Evolutionary conservation across 345 rosid genomes (phyloP), one percentile per base, ranked within the genome.

Genomic region (Sisymbrium irio): DNA sequence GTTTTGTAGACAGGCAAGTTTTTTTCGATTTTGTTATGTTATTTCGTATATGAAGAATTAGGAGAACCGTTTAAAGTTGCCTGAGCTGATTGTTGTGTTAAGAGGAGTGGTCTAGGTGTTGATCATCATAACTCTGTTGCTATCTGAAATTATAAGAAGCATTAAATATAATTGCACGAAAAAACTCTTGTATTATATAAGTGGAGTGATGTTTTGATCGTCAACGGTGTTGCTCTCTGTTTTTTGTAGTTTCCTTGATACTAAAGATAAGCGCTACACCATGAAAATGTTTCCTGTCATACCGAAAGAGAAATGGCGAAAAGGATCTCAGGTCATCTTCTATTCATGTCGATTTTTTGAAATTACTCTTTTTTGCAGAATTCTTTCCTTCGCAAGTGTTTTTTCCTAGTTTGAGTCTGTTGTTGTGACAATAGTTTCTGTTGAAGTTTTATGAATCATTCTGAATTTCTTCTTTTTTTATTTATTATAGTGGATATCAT

Each of bases 1-100:
- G 99, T 80, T 95, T 92, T 44, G 89, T 95, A 65, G 97, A 95
- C 88, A 95, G 99, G 97, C 88, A 86, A 81, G 1, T 0, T 76
- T 83, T 80, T 78, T 22, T 22, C 3, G 87, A 72, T 79, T 82
- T 50, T 78, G 44, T 67, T 41, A 41, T 83, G 72, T n/a, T 40
- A 35, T 25, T 41, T 13, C 19, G 15, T n/a, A n/a, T n/a, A n/a
- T n/a, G n/a, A n/a, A n/a, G 14, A 2, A 5, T 4, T 35, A 20
- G 25, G 18, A 7, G 14, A 46, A 62, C 22, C 3, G 27, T 6
- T 27, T 27, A 27, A n/a, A n/a, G 28, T 27, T 27, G 28, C 28
- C 28, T 27, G 28, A 27, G 28, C 28, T 27, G 28, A 27, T 4
- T 27, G 4, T 27, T 27, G 28, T 27, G 3, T 27, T 27, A 27